These are phyloP conservation scores for Kondoa malvinella DNA, from an alignment of 768 basidiomycete genomes.

Conservation along the genomic window DNA sequence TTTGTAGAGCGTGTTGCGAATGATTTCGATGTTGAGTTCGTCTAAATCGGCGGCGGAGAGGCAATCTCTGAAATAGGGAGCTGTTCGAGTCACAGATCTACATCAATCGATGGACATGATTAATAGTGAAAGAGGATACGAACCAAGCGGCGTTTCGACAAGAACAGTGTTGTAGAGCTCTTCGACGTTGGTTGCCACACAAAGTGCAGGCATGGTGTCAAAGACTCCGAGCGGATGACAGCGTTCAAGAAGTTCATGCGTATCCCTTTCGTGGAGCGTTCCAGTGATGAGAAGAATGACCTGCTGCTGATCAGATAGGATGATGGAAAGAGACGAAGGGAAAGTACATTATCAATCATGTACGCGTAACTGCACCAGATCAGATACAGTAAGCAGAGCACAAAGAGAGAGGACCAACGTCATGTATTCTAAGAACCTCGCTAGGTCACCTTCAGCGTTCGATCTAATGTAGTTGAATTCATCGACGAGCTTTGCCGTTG, in stretches of 20 bases:
- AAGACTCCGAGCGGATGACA: conserved; percentile 95
- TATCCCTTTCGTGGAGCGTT: conserved; percentile 89
- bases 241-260: conserved; percentile 83
- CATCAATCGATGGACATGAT: no score
- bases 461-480: conserved; percentile 87
- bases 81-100: conserved; percentile 33
- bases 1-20: conserved; percentile 97
- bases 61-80: conserved; percentile 92
- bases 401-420: conserved; percentile 46
- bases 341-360: conserved; percentile 84
- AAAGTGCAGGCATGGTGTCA: conserved; percentile 97
- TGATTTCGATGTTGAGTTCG: conserved; percentile 98
- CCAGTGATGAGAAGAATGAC: conserved; percentile 93
- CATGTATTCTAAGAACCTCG: conserved; percentile 91
- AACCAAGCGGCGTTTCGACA: conserved; percentile 92
- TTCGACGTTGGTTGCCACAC: conserved; percentile 95
- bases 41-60: conserved; percentile 89
- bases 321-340: background rate
- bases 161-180: conserved; percentile 92
- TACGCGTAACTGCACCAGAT: conserved; percentile 58
- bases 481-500: conserved; percentile 83
- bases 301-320: background rate
- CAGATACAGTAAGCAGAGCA: conserved; percentile 6
- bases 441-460: conserved; percentile 77
- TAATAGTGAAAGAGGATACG: no score